phyloP scores from a whole-genome alignment of 2,329 filamentous ascomycete species.

The Nigrograna mackinnonii region DNA sequence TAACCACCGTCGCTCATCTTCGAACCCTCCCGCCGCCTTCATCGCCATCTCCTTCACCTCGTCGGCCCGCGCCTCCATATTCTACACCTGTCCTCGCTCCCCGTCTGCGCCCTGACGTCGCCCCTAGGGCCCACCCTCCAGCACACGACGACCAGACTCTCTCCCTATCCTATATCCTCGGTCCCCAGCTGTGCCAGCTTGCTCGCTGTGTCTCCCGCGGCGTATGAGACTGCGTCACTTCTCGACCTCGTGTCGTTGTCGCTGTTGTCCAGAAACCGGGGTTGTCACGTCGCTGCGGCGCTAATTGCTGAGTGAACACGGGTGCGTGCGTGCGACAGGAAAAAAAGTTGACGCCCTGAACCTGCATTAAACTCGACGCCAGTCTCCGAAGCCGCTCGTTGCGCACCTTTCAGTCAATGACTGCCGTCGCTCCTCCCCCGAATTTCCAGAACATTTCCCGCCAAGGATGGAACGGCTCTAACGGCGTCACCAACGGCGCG shows the following conservation, averaged over 20 bases:
- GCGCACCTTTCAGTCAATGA: constrained; percentile 53
- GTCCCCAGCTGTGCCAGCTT: constrained; percentile 17
- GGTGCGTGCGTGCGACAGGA: constrained; percentile 21
- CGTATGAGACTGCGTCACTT: constrained; percentile 33
- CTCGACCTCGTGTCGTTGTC: constrained; percentile 12
- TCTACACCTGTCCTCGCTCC: constrained; percentile 7
- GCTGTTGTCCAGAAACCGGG: constrained; percentile 14
- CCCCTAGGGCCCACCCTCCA: constrained; percentile 31
- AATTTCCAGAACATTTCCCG: constrained; percentile 64
- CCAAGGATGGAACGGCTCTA: constrained; percentile 64
- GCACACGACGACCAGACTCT: constrained; percentile 32
- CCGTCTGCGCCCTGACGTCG: constrained; percentile 27
- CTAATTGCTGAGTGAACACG: constrained; percentile 29
- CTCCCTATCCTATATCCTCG: constrained; percentile 11
- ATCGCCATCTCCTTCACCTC: constrained; percentile 12
- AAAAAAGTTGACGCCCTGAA: constrained; percentile 21
- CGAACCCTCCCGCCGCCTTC: constrained; percentile 15
- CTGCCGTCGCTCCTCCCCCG: constrained; percentile 68
- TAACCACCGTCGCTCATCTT: constrained; percentile 23
- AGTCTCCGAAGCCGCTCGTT: constrained; percentile 18
- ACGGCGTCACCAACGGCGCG: constrained; percentile 62
- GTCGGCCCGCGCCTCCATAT: constrained; percentile 8
- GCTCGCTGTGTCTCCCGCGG: constrained; percentile 13
- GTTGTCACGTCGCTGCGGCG: constrained; percentile 32
- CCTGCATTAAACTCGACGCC: constrained; percentile 14